Percentiles rank a stretch among this genome's conserved stretches.
These are phyloP conservation scores for Musa beccarii DNA, from an alignment of 176 grass and related monocot species.

Conservation along the genomic window DNA sequence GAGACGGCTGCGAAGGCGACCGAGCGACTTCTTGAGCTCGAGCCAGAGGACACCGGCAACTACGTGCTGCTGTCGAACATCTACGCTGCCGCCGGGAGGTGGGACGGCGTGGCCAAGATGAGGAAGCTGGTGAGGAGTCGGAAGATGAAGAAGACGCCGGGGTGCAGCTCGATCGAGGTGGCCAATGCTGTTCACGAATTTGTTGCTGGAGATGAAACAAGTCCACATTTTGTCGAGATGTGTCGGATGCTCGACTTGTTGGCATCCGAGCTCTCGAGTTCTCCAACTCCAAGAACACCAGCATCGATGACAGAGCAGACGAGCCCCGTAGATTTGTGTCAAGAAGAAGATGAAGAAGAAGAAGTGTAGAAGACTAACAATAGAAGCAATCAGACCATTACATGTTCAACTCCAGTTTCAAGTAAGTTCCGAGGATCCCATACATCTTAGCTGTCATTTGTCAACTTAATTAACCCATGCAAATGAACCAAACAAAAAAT, in stretches of 20 bases:
- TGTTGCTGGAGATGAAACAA: slow-evolving; percentile 35
- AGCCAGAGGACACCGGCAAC: slow-evolving; percentile 42
- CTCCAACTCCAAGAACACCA: neutral
- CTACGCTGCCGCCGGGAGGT: slow-evolving; percentile 25
- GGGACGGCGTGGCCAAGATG: slow-evolving; percentile 34
- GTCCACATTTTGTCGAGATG: slow-evolving; percentile 26
- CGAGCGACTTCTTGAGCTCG: slow-evolving; percentile 35
- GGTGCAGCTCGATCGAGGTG: slow-evolving; percentile 67
- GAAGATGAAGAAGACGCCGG: slow-evolving; percentile 50
- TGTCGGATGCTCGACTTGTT: slow-evolving; percentile 26
- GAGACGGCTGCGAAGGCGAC: slow-evolving; percentile 26
- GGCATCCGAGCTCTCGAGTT: slow-evolving; percentile 21
- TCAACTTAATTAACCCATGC: too few relatives aligned
- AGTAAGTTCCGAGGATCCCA: too few relatives aligned
- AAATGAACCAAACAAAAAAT: too few relatives aligned
- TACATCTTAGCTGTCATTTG: too few relatives aligned
- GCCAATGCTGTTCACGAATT: slow-evolving; percentile 50
- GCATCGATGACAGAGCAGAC: neutral
- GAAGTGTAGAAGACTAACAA: neutral
- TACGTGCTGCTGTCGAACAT: slow-evolving; percentile 51
- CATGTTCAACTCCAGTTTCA: too few relatives aligned
- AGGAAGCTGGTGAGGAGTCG: slow-evolving; percentile 37
- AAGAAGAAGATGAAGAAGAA: neutral
- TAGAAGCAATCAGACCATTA: too few relatives aligned
- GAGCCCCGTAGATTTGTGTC: neutral